Conservation (phyloP, 495 filamentous ascomycete species). For the Pseudotulostoma volvatum region DNA sequence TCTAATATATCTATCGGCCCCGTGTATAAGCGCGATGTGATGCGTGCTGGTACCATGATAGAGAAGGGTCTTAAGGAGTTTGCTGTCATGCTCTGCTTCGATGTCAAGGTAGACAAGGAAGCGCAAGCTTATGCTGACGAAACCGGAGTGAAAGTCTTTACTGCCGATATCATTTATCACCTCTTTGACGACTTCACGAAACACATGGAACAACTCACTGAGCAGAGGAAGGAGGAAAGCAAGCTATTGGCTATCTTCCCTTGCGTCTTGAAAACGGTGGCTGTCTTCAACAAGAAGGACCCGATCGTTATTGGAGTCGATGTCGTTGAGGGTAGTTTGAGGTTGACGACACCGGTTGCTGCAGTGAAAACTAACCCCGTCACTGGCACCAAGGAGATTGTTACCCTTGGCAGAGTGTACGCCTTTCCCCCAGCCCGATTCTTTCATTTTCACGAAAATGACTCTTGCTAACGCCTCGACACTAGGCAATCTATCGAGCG, state of each 20-base stretch:
- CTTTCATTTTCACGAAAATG: slow-evolving; percentile 3
- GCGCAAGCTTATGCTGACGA: slow-evolving; percentile 82
- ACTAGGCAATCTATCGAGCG: slow-evolving; percentile 82
- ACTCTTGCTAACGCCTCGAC: slow-evolving; percentile 3
- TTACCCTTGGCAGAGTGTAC: slow-evolving; percentile 88
- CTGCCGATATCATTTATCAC: slow-evolving; percentile 98
- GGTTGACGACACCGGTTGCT: slow-evolving; percentile 72
- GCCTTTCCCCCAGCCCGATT: slow-evolving; percentile 27
- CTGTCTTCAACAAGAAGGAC: slow-evolving; percentile 95
- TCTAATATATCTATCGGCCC: slow-evolving; percentile 95
- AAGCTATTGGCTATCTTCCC: slow-evolving; percentile 95
- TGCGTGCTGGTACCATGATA: slow-evolving; percentile 90
- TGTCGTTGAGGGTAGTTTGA: slow-evolving; percentile 75
- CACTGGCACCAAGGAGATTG: slow-evolving; percentile 65
- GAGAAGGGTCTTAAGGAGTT: slow-evolving; percentile 81
- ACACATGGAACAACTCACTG: slow-evolving; percentile 71
- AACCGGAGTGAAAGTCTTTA: slow-evolving; percentile 94
- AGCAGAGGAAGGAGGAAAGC: slow-evolving; percentile 88
- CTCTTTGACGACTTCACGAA: slow-evolving; percentile 92
- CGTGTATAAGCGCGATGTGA: slow-evolving; percentile 96
- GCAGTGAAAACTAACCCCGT: slow-evolving; percentile 65
- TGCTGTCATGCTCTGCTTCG: slow-evolving; percentile 98
- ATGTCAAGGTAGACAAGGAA: slow-evolving; percentile 98
- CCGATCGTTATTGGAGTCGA: slow-evolving; percentile 95
- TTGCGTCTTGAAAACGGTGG: slow-evolving; percentile 73